phyloP scores from a whole-genome alignment of 75 land plant genomes.

The Gnetum montanum region DNA sequence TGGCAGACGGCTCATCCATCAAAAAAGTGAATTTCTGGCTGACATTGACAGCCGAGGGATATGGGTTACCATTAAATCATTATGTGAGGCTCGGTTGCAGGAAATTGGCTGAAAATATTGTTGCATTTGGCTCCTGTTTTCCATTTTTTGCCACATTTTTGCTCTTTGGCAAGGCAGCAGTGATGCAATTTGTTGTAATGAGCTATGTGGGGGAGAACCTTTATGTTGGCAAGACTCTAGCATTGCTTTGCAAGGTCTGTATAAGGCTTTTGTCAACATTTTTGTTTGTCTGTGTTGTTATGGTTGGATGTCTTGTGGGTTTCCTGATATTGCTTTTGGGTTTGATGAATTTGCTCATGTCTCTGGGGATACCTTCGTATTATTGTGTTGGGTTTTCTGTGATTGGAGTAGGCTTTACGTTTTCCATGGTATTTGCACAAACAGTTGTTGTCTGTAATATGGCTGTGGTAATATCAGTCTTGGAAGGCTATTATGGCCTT shows the following conservation, averaged over 20 bases:
- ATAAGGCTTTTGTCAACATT: constrained; percentile 40
- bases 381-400: constrained; percentile 33
- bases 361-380: constrained; percentile 26
- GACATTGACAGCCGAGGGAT: constrained; percentile 20
- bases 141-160: constrained; percentile 53
- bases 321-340: constrained; percentile 26
- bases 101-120: constrained; percentile 34
- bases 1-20: constrained; percentile 35
- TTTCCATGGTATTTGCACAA: constrained; percentile 52
- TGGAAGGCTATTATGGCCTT: constrained; percentile 60
- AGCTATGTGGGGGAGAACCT: constrained; percentile 41
- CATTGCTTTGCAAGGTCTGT: constrained; percentile 29
- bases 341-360: constrained; percentile 22
- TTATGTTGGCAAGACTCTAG: constrained; percentile 12
- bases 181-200: constrained; percentile 53
- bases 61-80: constrained; percentile 32
- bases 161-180: constrained; percentile 40
- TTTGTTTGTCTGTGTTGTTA: constrained; percentile 38
- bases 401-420: constrained; percentile 28
- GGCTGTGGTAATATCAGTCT: constrained; percentile 53
- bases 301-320: constrained; percentile 22
- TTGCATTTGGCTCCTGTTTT: constrained; percentile 41
- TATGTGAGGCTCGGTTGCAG: constrained; percentile 30
- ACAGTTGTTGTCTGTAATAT: constrained; percentile 54
- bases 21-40: constrained; percentile 25